Evolutionary conservation across 192 early-diverging fungal genomes (phyloP), one percentile per base, ranked within the genome.

Genomic region (Coemansia sp.): DNA sequence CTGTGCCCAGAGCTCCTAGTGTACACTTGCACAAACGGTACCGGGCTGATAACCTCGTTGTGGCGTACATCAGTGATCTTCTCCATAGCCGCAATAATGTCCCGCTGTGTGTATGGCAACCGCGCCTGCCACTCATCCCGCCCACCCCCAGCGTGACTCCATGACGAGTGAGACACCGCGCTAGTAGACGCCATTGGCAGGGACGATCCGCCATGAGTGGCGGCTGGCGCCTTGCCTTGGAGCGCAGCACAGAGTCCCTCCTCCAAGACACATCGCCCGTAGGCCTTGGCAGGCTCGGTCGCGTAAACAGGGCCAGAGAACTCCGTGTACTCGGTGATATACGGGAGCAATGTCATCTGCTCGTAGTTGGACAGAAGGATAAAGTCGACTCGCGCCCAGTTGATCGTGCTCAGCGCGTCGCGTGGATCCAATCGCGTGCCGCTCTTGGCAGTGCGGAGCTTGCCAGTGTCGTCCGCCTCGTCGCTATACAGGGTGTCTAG

Each of bases 261-360:
- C 41, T 84, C 82, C 53, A 84, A 37, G 34, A 76, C 73, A 41
- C 77, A 84, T 6, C 72, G 61, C 65, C 89, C 91, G 82, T 91
- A 92, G 36, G 85, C 86, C 71, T 92, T 86, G 1, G 90, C 88
- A 0, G 92, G 90, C 71, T 93, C 94, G 0, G 92, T 93, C 2
- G 89, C 91, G 76, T 87, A 88, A 4, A 95, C 86, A 6, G 82
- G 84, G 3, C 92, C 92, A 21, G 86, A 79, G 69, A 93, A 95
- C 21, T 84, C 87, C 1, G 88, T 85, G 79, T 90, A 93, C 42
- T 94, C 92, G 1, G 91, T 94, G 31, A 94, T 74, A 67, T 85
- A 95, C 16, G 94, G 94, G 28, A 95, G 76, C 47, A 88, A 87
- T 21, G 89, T 73, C 82, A 90, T 88, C 57, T 91, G 85, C 58